Base-by-base conservation (phyloP, 768 basidiomycete species). In the Piloderma croceum region DNA sequence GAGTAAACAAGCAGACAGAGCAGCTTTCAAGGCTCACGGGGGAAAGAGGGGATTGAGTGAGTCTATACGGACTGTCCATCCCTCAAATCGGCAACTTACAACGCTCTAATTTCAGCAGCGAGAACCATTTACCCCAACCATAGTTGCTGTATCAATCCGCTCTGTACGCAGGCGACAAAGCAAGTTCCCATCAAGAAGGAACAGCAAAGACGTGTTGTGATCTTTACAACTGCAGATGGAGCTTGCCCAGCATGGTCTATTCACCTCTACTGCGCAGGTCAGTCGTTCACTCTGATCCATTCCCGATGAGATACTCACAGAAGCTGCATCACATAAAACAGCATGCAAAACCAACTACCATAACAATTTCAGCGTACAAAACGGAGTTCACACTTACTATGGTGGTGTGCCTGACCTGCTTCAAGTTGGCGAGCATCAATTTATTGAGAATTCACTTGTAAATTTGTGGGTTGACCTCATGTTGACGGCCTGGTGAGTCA, bases 341-440 rank as follows among this genome's bases (percentile, higher is more conserved):
- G 56, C 29, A 12, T 55, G 57, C 27, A n/a, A 39, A 6, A 53
- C 53, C 0, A 47, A 43, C 36, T 57, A 59, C 24, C 50, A 56
- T 15, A 47, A 49, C 23, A 54, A 56, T 22, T 57, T 40, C 29
- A 36, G 42, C n/a, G 52, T 56, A 3, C 36, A 43, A 15, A 31
- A 37, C 3, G 41, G 46, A 15, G 23, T 38, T 17, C 38, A 50
- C 1, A 53, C 39, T 0, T 61, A 61, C 33, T 58, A 58, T 31
- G 25, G 21, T 1, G 46, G 41, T 2, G 46, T 44, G 2, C 53
- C 57, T 0, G 33, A 47, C 6, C 52, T 48, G n/a, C 36, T 61
- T 24, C 50, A 58, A 25, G 54, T 54, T 36, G 55, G 46, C 0
- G 55, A 60, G 15, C 57, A 59, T 31, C 57, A 57, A 15, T 61